Base-by-base conservation (phyloP, 2,329 filamentous ascomycete genomes). In the Sphaerulina vaccinii region DNA sequence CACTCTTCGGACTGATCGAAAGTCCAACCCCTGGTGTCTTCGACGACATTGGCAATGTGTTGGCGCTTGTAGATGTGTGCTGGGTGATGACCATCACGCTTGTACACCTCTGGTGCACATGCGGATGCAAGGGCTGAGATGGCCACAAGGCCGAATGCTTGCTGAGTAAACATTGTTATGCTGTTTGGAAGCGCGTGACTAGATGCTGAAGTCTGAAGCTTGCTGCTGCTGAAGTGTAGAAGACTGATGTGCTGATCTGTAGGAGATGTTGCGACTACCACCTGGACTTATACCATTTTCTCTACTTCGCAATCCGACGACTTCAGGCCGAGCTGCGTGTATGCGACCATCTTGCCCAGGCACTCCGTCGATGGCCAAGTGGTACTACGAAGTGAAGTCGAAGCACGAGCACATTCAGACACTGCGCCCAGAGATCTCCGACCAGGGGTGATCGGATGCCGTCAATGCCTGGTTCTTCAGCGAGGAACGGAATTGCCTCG, bases 1-100 rank as follows among this genome's bases (percentile, higher is more conserved):
- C 54, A 57, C 29, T 54, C 54, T 35, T 57, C 51, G 8, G 54
- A 54, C 13, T 47, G 47, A 37, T 57, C 54, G 35, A 57, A 57
- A 18, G 44, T 54, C 54, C 54, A 57, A 13, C 47, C 48, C 46
- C 54, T 42, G 33, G 6, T 44, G 40, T 54, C 48, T 23, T 40
- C 45, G 32, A 54, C 42, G 2, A 38, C 16, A 10, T 54, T 53
- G 18, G 54, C 39, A 8, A 40, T 11, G 16, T 55, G 32, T 27
- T 51, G 45, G n/a, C 54, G 51, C 29, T 51, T 56, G 19, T 36
- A 22, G 6, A 55, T 38, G 40, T 57, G 54, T 22, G 32, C 40
- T 23, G 51, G 51, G 33, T 51, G 51, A 24, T 29, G 18, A 16
- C 54, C 54, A 32, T 47, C 48, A 9, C 54, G 51, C 37, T 57